Percentiles rank a stretch among this genome's conserved stretches.
phyloP scores from a whole-genome alignment of 139 green algal species.

The Chlorella vulgaris region DNA sequence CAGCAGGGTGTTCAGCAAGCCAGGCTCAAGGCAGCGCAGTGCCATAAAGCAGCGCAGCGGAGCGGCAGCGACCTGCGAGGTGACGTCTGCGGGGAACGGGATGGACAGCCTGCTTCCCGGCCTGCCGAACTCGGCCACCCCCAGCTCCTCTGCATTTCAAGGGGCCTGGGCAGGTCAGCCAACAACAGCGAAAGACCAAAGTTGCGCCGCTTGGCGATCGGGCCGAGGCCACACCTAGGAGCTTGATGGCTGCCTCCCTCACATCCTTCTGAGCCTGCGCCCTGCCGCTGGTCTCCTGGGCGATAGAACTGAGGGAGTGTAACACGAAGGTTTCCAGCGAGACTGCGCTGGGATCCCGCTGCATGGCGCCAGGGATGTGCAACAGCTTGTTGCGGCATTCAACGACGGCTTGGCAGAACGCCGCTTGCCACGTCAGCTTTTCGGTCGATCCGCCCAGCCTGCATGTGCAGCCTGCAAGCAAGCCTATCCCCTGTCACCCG shows the following conservation, averaged over 20 bases:
- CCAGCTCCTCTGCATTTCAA: slow-evolving; percentile 40
- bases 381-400: too few species aligned
- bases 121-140: slow-evolving; percentile 40
- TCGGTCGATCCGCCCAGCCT: too few species aligned
- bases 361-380: neutral
- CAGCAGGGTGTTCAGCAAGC: too few species aligned
- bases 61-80: slow-evolving; percentile 19
- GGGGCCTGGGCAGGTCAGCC: too few species aligned
- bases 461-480: too few species aligned
- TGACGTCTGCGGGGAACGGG: slow-evolving; percentile 35
- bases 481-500: too few species aligned
- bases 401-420: too few species aligned
- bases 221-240: slow-evolving; percentile 59
- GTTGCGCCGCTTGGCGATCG: neutral
- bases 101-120: slow-evolving; percentile 28
- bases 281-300: slow-evolving; percentile 47
- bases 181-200: neutral
- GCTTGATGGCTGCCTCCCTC: slow-evolving; percentile 65
- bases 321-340: slow-evolving; percentile 9
- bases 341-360: slow-evolving; percentile 15
- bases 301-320: neutral
- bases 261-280: slow-evolving; percentile 70
- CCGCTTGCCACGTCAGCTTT: too few species aligned
- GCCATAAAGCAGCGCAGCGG: neutral
- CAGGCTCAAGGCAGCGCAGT: neutral